phyloP scores from a whole-genome alignment of 164 flowering plant species.

The Nymphaea colorata region DNA sequence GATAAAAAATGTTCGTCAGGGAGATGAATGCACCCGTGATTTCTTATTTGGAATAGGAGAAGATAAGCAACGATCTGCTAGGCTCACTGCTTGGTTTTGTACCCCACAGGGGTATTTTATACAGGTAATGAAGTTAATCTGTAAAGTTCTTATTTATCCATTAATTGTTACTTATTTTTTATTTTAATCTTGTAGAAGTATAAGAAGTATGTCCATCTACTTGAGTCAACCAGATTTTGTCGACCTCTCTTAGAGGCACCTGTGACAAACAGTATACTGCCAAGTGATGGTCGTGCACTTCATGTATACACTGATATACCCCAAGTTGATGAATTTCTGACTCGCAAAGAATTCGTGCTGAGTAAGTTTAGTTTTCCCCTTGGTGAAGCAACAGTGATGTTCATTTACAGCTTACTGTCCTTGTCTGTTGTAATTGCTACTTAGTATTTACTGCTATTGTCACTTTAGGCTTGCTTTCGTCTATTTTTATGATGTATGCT shows the following conservation, averaged over 20 bases:
- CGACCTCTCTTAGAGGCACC: slow-evolving; percentile 13
- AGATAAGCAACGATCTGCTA: slow-evolving; percentile 91
- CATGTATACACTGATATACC: slow-evolving; percentile 90
- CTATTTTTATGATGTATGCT: no score
- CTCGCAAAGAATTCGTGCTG: slow-evolving; percentile 64
- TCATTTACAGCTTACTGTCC: no score
- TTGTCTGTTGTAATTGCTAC: no score
- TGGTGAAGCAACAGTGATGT: no score
- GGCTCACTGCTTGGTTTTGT: slow-evolving; percentile 95
- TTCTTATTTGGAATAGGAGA: slow-evolving; percentile 84
- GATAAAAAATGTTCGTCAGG: slow-evolving; percentile 39
- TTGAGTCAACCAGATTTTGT: slow-evolving; percentile 19
- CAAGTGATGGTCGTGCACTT: slow-evolving; percentile 26
- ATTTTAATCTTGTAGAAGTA: slow-evolving; percentile 41
- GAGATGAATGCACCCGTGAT: slow-evolving; percentile 97
- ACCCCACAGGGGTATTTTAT: slow-evolving; percentile 81
- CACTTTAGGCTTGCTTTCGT: no score
- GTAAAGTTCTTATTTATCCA: not conserved
- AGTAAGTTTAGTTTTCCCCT: slow-evolving; percentile 32
- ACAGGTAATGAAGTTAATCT: slow-evolving; percentile 20
- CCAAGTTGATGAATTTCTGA: slow-evolving; percentile 74
- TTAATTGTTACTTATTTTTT: not conserved
- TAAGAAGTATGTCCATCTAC: slow-evolving; percentile 31
- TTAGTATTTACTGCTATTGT: no score
- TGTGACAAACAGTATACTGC: slow-evolving; percentile 19